Base-by-base conservation (phyloP, 179 eudicot genomes). In the Patellifolia procumbens region DNA sequence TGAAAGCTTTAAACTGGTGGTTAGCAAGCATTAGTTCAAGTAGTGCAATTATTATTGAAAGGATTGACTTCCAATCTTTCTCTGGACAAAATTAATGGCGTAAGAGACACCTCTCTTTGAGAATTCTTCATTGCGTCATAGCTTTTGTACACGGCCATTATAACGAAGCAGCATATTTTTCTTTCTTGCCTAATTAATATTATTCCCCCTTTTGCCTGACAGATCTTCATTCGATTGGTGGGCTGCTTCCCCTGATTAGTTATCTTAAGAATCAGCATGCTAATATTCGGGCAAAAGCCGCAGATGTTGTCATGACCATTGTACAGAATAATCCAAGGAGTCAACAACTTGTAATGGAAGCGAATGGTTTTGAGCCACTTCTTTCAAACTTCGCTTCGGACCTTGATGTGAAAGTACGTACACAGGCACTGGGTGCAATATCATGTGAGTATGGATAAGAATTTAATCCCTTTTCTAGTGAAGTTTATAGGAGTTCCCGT, bases 151-250 rank as follows among this genome's bases (percentile, higher is more conserved):
- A 46, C 35, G 35, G 13, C n/a, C 62, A 49, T 70, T 34, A 24
- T 32, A 68, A 70, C 37, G 10, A 31, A 31, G 68, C 29, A 7
- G 19, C 43, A 39, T 37, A 20, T 48, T 11, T 55, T 28, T 59
- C 3, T 74, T 34, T 17, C 28, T 29, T 32, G 43, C 1, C 31
- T 52, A n/a, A 78, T 69, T 53, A 5, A 26, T 43, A 34, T 2
- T 31, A 8, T 28, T 35, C 10, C 62, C 26, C 0, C 49, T 56
- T 61, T 24, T 63, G 42, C 42, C 2, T 74, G 46, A 31, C 88
- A 96, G 99, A 96, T 91, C 94, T 96, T 62, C 85, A 93, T 80
- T 87, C 98, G 1, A 90, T 96, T 80, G 99, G 99, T 68, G 98
- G 99, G 31, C 74, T 96, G 88, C 84, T 67, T 51, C 99, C 99